phyloP scores from a whole-genome alignment of 2,329 filamentous ascomycete genomes.

The Paraphoma chrysanthemicola region DNA sequence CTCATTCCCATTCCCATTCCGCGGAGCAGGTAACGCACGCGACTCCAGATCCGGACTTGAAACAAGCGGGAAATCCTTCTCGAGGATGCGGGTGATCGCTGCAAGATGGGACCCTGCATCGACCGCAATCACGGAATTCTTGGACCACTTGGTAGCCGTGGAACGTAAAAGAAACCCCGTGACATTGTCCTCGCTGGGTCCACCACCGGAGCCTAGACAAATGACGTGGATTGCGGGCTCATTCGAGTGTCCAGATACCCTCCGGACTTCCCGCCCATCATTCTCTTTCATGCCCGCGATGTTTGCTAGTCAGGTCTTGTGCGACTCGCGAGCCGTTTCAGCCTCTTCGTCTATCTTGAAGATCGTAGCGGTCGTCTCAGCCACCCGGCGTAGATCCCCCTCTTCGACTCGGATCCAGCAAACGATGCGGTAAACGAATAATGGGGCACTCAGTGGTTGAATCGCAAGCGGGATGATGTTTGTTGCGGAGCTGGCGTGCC shows the following conservation, averaged over 20 bases:
- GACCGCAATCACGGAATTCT: conserved; percentile 85
- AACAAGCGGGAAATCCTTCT: conserved; percentile 59
- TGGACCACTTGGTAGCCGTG: conserved; percentile 77
- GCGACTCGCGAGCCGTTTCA: conserved; percentile 1
- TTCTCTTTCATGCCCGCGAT: conserved; percentile 50
- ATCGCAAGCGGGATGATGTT: not conserved
- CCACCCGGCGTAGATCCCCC: not conserved
- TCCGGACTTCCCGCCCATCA: conserved; percentile 47
- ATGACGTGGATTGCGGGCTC: conserved; percentile 57
- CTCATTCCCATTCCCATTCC: conserved; percentile 18
- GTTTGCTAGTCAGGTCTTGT: not conserved
- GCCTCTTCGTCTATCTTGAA: not conserved
- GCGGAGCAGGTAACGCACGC: conserved; percentile 11
- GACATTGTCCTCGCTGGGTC: conserved; percentile 86
- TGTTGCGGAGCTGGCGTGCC: not conserved
- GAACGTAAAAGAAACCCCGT: conserved; percentile 91
- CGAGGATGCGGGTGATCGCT: conserved; percentile 80
- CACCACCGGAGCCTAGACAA: conserved; percentile 78
- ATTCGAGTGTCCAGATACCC: conserved; percentile 42
- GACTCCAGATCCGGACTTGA: conserved; percentile 24
- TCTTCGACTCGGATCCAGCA: not conserved
- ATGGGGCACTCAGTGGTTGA: not conserved
- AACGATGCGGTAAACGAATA: not conserved
- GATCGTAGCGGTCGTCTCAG: not conserved
- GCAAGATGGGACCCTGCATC: conserved; percentile 91